phyloP scores from a whole-genome alignment of 2,329 filamentous ascomycete species.

The Fusarium piperis region DNA sequence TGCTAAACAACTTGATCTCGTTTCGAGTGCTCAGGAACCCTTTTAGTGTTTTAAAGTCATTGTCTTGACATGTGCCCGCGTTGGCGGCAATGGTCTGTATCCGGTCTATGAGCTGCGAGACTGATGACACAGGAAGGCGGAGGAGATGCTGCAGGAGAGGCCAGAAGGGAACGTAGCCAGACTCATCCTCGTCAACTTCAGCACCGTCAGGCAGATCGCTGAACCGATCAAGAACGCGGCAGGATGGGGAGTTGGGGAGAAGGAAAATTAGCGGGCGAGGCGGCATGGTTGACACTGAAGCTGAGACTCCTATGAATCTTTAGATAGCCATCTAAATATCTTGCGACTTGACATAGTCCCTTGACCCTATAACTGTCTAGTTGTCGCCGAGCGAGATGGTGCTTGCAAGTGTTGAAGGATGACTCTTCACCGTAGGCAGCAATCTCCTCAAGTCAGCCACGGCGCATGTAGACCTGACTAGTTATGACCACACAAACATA shows the following conservation, averaged over 20 bases:
- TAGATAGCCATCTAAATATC: background rate
- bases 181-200: constrained; percentile 32
- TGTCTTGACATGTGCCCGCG: constrained; percentile 23
- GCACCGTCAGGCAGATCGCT: constrained; percentile 37
- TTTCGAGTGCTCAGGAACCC: background rate
- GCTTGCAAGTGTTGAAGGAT: background rate
- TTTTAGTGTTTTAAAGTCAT: constrained; percentile 37
- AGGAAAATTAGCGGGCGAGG: constrained; percentile 20
- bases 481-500: no score
- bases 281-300: constrained; percentile 9
- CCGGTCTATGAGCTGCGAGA: constrained; percentile 34
- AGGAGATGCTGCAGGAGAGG: constrained; percentile 39
- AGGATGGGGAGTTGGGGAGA: constrained; percentile 31
- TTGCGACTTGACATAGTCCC: background rate
- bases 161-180: constrained; percentile 42
- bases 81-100: constrained; percentile 44
- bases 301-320: background rate
- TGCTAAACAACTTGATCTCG: constrained; percentile 8
- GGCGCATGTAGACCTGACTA: background rate
- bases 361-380: background rate
- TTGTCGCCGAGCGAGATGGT: background rate
- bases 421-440: background rate
- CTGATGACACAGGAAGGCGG: background rate
- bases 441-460: background rate
- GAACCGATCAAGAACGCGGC: constrained; percentile 44